Conservation (phyloP, 148 eudicot species). For the Rhododendron ferrugineum region DNA sequence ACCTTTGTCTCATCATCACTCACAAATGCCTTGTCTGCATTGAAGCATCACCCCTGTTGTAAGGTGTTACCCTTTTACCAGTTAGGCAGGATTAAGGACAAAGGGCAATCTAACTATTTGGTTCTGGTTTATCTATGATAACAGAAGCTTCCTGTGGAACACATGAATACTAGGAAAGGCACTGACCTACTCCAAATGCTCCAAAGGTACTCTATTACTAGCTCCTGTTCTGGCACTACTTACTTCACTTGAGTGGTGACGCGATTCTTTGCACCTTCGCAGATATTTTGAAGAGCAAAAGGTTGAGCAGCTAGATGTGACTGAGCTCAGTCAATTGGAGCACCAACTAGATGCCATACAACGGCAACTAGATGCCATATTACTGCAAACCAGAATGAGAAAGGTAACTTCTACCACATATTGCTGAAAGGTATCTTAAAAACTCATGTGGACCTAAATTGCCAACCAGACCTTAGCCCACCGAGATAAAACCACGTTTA, state of each 20-base stretch:
- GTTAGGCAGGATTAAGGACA: background rate
- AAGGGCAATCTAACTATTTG: background rate
- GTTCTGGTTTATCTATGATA: background rate
- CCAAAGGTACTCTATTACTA: background rate
- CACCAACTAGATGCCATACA: constrained; percentile 2
- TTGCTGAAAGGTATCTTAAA: background rate
- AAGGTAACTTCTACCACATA: background rate
- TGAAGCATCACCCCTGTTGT: background rate
- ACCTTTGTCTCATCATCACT: background rate
- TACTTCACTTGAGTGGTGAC: background rate
- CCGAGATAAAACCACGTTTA: background rate
- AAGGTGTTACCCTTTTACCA: background rate
- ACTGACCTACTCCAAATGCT: constrained; percentile 5
- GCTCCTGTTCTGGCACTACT: background rate
- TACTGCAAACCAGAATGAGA: background rate
- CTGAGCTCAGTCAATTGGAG: constrained; percentile 1
- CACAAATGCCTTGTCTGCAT: background rate
- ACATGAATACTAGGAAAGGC: background rate
- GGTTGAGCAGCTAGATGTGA: background rate
- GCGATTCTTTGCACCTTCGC: background rate
- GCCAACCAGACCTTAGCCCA: background rate
- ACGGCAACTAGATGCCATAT: background rate
- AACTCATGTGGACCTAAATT: background rate
- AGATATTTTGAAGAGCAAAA: constrained; percentile 1
- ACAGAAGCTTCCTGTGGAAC: background rate